Conservation (phyloP, 306 rosid species). For the Malus asiatica region DNA sequence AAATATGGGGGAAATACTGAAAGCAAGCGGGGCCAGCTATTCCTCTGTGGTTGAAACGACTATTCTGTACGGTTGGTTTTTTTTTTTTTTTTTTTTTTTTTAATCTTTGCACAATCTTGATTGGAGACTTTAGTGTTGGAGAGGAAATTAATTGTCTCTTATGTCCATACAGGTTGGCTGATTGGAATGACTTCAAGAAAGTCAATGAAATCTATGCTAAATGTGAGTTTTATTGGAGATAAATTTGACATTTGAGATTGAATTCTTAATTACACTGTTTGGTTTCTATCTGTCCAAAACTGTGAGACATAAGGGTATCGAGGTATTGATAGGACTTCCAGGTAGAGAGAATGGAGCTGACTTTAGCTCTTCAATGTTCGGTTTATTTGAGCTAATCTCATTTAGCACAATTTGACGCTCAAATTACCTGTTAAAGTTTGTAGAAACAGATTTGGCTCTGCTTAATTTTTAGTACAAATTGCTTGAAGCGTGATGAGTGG, state of each 20-base stretch:
- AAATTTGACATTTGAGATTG: background rate
- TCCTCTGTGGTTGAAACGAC: conserved; percentile 95
- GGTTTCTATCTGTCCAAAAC: no score
- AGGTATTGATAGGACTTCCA: background rate
- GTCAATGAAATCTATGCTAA: conserved; percentile 83
- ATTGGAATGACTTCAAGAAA: conserved; percentile 78
- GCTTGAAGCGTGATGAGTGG: background rate
- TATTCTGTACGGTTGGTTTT: conserved; percentile 46
- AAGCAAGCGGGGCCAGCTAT: conserved; percentile 68
- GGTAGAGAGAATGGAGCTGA: background rate
- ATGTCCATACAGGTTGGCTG: conserved; percentile 71
- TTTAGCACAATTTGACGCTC: background rate
- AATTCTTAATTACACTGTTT: background rate
- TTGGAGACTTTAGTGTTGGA: background rate
- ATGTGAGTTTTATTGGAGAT: conserved; percentile 47
- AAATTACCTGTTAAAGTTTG: background rate
- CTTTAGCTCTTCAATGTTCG: background rate
- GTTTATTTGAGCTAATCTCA: background rate
- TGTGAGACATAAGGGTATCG: background rate
- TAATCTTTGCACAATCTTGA: background rate
- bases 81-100: background rate
- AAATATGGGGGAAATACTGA: conserved; percentile 90
- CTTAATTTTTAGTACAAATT: background rate
- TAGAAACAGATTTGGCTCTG: background rate
- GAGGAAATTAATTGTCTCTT: background rate